These are phyloP conservation scores for Cordyceps cateniannulata DNA, from an alignment of 2,329 filamentous ascomycete genomes.

Conservation along the genomic window DNA sequence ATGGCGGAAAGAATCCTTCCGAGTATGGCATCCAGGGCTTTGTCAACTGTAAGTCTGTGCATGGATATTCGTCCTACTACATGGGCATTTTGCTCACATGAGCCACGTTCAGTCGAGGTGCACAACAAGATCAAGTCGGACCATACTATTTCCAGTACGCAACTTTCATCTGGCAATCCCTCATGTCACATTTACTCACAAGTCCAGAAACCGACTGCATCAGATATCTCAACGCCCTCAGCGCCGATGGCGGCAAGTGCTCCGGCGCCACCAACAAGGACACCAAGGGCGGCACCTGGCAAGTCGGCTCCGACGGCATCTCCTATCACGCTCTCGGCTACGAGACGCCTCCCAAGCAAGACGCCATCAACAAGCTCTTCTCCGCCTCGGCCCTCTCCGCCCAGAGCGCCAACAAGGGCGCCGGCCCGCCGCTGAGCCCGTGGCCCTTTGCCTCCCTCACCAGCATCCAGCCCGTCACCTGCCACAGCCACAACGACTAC, in stretches of 20 bases:
- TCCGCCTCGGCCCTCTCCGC: constrained; percentile 12
- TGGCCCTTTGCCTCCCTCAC: constrained; percentile 16
- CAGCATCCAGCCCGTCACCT: constrained; percentile 31
- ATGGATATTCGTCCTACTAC: not conserved
- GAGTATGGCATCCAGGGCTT: constrained; percentile 16
- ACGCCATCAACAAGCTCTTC: constrained; percentile 16
- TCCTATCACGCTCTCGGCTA: constrained; percentile 17
- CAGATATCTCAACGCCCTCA: constrained; percentile 14
- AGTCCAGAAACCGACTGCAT: not conserved
- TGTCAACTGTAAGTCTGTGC: constrained; percentile 14
- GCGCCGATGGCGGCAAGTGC: constrained; percentile 16
- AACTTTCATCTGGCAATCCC: not conserved
- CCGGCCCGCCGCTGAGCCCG: constrained; percentile 15
- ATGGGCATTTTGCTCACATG: not conserved
- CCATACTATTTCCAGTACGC: constrained; percentile 15
- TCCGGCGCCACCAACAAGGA: constrained; percentile 16
- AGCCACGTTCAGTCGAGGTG: constrained; percentile 14
- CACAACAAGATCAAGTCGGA: constrained; percentile 16
- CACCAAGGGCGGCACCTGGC: constrained; percentile 18
- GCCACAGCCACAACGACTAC: constrained; percentile 68
- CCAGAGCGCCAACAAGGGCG: constrained; percentile 16
- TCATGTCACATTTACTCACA: not conserved
- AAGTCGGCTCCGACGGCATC: constrained; percentile 15
- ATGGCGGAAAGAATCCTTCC: constrained; percentile 14
- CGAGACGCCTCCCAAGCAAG: constrained; percentile 13